These are phyloP conservation scores for Leptographium radiaticola DNA, from an alignment of 2,329 filamentous ascomycete genomes.

Conservation along the genomic window DNA sequence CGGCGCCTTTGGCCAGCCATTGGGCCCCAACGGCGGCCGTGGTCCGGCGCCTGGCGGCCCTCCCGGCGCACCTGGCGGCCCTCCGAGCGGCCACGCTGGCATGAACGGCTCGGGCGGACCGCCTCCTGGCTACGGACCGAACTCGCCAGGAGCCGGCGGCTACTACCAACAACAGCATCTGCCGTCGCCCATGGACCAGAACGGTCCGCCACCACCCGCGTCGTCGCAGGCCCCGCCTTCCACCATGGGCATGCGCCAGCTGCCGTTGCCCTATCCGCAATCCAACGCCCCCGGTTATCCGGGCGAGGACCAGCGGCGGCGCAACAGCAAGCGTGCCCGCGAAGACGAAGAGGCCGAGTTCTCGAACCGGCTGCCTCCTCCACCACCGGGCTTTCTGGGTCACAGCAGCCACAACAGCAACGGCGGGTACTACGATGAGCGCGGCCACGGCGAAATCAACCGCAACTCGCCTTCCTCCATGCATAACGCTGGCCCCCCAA, in stretches of 20 bases:
- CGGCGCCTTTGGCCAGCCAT: constrained; percentile 43
- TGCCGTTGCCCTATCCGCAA: constrained; percentile 19
- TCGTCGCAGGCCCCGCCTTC: constrained; percentile 5
- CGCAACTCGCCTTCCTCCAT: constrained; percentile 9
- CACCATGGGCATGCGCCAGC: constrained; percentile 21
- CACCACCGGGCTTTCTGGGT: constrained; percentile 8
- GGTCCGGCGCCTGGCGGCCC: constrained; percentile 5
- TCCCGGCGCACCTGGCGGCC: constrained; percentile 9
- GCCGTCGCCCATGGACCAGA: constrained; percentile 8
- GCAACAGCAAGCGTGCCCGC: constrained; percentile 5
- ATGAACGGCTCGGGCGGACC: constrained; percentile 3
- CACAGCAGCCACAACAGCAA: not conserved
- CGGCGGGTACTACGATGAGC: constrained; percentile 4
- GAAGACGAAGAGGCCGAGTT: constrained; percentile 10
- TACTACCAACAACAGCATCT: constrained; percentile 6
- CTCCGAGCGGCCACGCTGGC: constrained; percentile 4
- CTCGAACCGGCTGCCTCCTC: constrained; percentile 6
- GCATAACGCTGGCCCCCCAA: constrained; percentile 11
- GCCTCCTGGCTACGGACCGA: constrained; percentile 11
- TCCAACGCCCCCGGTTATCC: constrained; percentile 2
- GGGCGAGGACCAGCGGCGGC: constrained; percentile 5
- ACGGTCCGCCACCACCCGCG: constrained; percentile 7
- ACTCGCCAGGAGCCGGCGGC: constrained; percentile 8
- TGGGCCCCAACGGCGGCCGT: constrained; percentile 16
- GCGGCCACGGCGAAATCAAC: constrained; percentile 3